These are phyloP conservation scores for Imleria badia DNA, from an alignment of 768 basidiomycete genomes.

Conservation along the genomic window DNA sequence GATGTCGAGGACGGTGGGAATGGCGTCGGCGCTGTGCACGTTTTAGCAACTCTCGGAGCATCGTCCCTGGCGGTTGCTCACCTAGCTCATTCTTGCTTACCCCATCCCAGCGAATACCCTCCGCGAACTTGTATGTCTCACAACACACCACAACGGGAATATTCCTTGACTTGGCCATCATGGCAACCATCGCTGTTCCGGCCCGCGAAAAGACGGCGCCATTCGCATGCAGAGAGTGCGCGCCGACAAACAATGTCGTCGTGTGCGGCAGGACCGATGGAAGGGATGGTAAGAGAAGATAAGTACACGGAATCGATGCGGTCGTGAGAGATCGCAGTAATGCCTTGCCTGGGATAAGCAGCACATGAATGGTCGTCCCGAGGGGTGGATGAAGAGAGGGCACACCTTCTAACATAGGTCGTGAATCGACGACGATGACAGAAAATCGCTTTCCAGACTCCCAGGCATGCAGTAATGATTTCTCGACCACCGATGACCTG, in stretches of 20 bases:
- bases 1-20: conserved; percentile 19
- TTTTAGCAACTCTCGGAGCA: neutral
- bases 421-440: conserved; percentile 92
- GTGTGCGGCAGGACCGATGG: conserved; percentile 78
- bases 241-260: conserved; percentile 85
- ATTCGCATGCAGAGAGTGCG: conserved; percentile 92
- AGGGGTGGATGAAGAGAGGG: neutral
- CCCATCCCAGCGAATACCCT: conserved; percentile 87
- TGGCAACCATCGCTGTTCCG: conserved; percentile 93
- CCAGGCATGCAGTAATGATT: conserved; percentile 78
- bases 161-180: conserved; percentile 88
- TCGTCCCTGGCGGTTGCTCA: conserved; percentile 31
- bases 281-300: conserved; percentile 85
- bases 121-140: conserved; percentile 98
- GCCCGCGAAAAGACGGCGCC: conserved; percentile 93
- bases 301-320: conserved; percentile 79
- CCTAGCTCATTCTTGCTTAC: conserved; percentile 97
- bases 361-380: neutral
- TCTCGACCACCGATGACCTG: conserved; percentile 94
- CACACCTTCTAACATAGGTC: conserved; percentile 87
- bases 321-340: conserved; percentile 69
- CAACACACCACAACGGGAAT: conserved; percentile 97
- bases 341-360: conserved; percentile 60
- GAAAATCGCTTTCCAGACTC: conserved; percentile 75
- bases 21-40: conserved; percentile 27